Percentiles rank a stretch among this genome's conserved stretches.
phyloP scores from a whole-genome alignment of 306 rosid genomes.

The Astragalus glycyphyllos region DNA sequence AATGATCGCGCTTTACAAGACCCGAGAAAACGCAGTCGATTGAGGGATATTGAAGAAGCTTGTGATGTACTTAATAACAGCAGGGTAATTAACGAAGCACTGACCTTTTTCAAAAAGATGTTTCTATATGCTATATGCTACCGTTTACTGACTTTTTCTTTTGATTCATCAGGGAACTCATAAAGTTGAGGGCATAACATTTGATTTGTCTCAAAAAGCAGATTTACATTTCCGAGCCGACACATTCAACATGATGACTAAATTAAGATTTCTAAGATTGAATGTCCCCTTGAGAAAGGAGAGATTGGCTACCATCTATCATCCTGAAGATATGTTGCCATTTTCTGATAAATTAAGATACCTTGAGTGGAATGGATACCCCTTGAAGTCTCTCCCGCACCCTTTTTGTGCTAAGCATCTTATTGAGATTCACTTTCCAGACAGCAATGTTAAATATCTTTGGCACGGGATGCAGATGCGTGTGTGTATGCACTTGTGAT shows the following conservation, averaged over 20 bases:
- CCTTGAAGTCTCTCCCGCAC: slow-evolving; percentile 34
- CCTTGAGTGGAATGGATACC: slow-evolving; percentile 34
- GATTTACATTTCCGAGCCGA: neutral
- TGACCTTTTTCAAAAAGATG: neutral
- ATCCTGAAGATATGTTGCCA: neutral
- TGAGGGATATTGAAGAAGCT: slow-evolving; percentile 25
- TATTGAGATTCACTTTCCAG: slow-evolving; percentile 19
- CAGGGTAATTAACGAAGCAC: neutral
- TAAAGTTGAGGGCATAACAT: slow-evolving; percentile 24
- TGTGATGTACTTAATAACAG: slow-evolving; percentile 11
- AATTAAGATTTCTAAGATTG: slow-evolving; percentile 18
- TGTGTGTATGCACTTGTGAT: too few relatives aligned
- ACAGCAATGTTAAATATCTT: slow-evolving; percentile 16
- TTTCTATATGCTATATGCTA: neutral
- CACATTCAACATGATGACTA: slow-evolving; percentile 28
- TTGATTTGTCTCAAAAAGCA: slow-evolving; percentile 19
- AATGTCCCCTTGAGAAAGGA: neutral
- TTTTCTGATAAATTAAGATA: slow-evolving; percentile 3
- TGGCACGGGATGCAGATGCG: slow-evolving; percentile 28
- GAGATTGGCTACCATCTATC: neutral
- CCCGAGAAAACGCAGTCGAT: slow-evolving; percentile 15
- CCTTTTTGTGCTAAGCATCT: slow-evolving; percentile 11
- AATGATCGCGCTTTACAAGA: neutral
- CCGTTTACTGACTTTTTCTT: neutral
- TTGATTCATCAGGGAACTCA: neutral